A percentile compares a stretch with the other conserved stretches of the same genome.
Conservation (phyloP, 2,329 filamentous ascomycete species). For the Fusarium haematococcum region DNA sequence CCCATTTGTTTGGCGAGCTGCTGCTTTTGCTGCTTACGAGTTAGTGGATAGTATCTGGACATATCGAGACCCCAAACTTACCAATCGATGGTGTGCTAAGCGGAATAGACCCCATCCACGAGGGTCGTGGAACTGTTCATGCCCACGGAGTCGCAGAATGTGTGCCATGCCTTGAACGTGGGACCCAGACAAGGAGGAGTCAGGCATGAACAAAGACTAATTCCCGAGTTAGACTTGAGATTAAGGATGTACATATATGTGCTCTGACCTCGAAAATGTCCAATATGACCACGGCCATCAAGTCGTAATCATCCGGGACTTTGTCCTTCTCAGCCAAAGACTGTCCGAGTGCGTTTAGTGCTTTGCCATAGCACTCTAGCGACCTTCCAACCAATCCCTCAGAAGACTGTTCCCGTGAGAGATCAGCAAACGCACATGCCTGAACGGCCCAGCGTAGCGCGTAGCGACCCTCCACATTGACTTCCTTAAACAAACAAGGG, state of each 20-base stretch:
- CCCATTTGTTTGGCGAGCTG: slow-evolving; percentile 48
- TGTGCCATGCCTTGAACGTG: slow-evolving; percentile 56
- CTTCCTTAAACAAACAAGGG: slow-evolving; percentile 52
- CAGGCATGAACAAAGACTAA: slow-evolving; percentile 50
- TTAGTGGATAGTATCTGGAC: background rate
- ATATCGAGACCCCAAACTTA: background rate
- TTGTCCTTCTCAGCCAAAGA: slow-evolving; percentile 48
- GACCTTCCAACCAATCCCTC: slow-evolving; percentile 42
- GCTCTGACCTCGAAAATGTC: slow-evolving; percentile 54
- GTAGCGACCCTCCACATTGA: slow-evolving; percentile 51
- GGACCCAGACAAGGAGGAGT: slow-evolving; percentile 40
- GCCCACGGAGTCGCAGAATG: slow-evolving; percentile 52
- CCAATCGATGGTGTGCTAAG: slow-evolving; percentile 53
- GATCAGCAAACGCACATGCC: slow-evolving; percentile 51
- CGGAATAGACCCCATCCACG: slow-evolving; percentile 55
- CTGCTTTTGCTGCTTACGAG: slow-evolving; percentile 48
- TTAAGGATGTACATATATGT: background rate
- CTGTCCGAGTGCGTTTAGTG: slow-evolving; percentile 48
- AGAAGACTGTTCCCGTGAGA: slow-evolving; percentile 42
- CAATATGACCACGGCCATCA: slow-evolving; percentile 55
- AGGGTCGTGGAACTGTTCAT: slow-evolving; percentile 49
- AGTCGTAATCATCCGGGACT: slow-evolving; percentile 52
- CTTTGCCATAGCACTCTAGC: slow-evolving; percentile 50
- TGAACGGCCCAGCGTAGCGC: slow-evolving; percentile 54
- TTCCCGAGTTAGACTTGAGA: background rate